Percentiles rank a stretch among this genome's conserved stretches.
phyloP scores from a whole-genome alignment of 805 yeast genomes.

The Yarrowia divulgata region DNA sequence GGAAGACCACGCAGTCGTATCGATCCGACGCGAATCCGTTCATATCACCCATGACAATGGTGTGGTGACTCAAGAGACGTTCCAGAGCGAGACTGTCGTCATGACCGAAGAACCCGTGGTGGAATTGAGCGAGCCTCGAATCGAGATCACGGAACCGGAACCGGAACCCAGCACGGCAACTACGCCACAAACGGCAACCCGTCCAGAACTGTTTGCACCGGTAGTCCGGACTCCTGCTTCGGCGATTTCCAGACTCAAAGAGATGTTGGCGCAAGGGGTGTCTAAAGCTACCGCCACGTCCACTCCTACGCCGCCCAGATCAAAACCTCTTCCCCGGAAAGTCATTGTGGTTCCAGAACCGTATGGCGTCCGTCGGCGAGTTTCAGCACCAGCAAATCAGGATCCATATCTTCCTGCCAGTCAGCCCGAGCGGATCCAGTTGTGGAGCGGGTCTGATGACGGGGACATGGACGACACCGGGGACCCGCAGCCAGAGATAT shows the following conservation, averaged over 20 bases:
- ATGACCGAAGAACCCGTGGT: neutral
- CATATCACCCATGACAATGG: neutral
- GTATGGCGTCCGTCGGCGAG: neutral
- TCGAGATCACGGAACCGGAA: neutral
- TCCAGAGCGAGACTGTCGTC: neutral
- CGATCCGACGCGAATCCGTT: neutral
- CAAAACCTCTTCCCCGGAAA: neutral
- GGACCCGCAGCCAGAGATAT: neutral
- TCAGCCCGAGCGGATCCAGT: neutral
- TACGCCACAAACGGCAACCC: neutral
- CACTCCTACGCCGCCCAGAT: no score
- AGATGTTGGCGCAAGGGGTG: no score
- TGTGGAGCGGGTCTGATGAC: neutral
- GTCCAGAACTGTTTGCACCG: neutral
- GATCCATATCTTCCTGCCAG: neutral
- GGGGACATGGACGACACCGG: neutral
- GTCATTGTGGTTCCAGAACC: neutral
- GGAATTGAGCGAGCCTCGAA: neutral
- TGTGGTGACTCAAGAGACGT: neutral
- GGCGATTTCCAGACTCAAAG: neutral
- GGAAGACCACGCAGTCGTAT: neutral
- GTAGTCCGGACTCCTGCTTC: neutral
- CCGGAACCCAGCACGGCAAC: neutral
- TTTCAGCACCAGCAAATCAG: neutral
- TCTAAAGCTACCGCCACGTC: no score